Evolutionary conservation across 2,329 filamentous ascomycete genomes (phyloP).

Genomic region (Cladosporium velox): DNA sequence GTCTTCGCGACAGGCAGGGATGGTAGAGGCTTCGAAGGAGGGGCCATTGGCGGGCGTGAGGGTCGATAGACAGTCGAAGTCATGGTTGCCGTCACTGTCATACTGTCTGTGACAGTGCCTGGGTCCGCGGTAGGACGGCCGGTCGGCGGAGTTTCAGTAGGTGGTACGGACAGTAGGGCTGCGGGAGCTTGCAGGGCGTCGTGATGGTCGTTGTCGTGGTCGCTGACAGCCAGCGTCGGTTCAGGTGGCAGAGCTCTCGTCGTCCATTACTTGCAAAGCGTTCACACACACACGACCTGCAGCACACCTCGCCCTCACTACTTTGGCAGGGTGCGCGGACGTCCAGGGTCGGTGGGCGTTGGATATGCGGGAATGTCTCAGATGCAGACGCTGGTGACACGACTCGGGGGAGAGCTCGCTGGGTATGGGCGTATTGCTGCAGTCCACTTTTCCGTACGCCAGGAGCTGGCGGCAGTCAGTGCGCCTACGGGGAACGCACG

Average conservation of each 20-base stretch:
- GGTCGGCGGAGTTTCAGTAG: background rate
- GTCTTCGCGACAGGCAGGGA: constrained; percentile 73
- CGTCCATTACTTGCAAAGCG: background rate
- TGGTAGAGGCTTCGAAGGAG: constrained; percentile 71
- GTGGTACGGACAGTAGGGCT: constrained; percentile 2
- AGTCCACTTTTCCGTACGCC: background rate
- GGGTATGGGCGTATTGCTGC: background rate
- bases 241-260: background rate
- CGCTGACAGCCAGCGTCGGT: constrained; percentile 10
- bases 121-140: background rate
- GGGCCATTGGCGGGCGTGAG: constrained; percentile 58
- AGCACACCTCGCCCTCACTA: background rate
- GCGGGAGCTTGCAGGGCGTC: background rate
- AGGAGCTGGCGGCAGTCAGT: constrained; percentile 8
- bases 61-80: constrained; percentile 46
- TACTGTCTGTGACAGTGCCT: constrained; percentile 4
- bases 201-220: background rate
- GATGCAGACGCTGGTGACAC: background rate
- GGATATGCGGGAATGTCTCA: constrained; percentile 10
- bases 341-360: background rate
- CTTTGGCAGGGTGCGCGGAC: background rate
- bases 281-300: background rate
- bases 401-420: background rate
- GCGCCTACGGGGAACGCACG: constrained; percentile 11
- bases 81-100: constrained; percentile 29